Conservation (phyloP, 306 rosid species). For the Prunus campanulata region DNA sequence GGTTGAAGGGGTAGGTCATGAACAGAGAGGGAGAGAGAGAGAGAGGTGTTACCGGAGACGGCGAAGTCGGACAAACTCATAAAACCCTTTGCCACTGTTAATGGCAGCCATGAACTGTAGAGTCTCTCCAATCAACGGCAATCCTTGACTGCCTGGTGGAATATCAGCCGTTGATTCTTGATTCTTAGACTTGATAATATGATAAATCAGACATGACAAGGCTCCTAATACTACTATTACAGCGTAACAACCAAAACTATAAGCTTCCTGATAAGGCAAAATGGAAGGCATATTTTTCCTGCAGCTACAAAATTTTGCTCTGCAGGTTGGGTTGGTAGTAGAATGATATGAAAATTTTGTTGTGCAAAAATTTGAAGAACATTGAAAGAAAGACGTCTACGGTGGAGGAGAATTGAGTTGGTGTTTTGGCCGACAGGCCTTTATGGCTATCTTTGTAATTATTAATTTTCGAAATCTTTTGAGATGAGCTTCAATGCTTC, state of each 20-base stretch:
- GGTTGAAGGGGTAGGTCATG: not conserved
- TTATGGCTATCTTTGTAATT: not conserved
- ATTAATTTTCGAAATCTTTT: not conserved
- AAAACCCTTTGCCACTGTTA: conserved; percentile 58
- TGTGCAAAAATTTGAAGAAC: too few species aligned
- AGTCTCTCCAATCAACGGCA: conserved; percentile 79
- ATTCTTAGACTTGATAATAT: conserved; percentile 12
- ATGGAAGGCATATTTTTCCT: conserved; percentile 38
- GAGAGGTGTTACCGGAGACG: conserved; percentile 43
- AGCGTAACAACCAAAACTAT: conserved; percentile 8
- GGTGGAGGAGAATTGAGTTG: not conserved
- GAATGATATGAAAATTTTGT: too few species aligned
- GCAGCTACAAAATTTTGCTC: too few species aligned
- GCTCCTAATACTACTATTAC: conserved; percentile 16
- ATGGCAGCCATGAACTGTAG: conserved; percentile 87
- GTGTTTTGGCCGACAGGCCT: not conserved
- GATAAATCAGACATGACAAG: conserved; percentile 17
- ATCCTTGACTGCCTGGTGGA: conserved; percentile 69
- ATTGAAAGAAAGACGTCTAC: not conserved
- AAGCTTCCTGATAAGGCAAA: conserved; percentile 17
- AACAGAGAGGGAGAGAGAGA: too few species aligned
- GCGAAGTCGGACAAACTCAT: conserved; percentile 70
- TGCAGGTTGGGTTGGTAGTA: too few species aligned
- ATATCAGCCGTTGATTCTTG: conserved; percentile 18
- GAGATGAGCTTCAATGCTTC: not conserved